A percentile compares a stretch with the other conserved stretches of the same genome.
Evolutionary conservation across 2,329 filamentous ascomycete genomes (phyloP).

Genomic region (Lachnum nothofagi): DNA sequence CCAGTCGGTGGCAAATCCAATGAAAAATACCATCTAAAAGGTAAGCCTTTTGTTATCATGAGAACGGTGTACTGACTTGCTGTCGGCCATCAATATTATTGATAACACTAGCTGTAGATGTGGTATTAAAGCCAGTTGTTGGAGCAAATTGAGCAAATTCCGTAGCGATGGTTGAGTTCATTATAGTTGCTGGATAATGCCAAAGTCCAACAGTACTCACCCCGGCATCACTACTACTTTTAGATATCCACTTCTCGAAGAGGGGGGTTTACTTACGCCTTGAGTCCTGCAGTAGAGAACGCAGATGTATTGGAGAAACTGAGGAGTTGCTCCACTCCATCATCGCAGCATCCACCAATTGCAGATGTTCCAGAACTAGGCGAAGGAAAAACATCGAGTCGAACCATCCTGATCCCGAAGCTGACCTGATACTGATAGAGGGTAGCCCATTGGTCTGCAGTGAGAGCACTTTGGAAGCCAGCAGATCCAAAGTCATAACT

Average conservation of each 20-base stretch:
- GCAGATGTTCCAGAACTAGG: conserved; percentile 40
- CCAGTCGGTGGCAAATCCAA: conserved; percentile 43
- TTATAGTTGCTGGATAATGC: conserved; percentile 55
- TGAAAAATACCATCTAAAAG: conserved; percentile 53
- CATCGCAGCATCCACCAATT: conserved; percentile 42
- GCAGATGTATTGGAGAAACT: conserved; percentile 49
- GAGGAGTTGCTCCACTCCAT: conserved; percentile 46
- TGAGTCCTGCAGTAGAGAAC: conserved; percentile 51
- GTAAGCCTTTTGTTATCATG: not conserved
- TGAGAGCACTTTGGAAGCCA: conserved; percentile 37
- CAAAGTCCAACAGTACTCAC: conserved; percentile 49
- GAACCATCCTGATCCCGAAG: conserved; percentile 57
- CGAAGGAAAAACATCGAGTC: conserved; percentile 52
- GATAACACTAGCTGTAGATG: conserved; percentile 52
- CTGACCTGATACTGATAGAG: conserved; percentile 53
- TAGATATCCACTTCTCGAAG: not conserved
- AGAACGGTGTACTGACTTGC: conserved; percentile 37
- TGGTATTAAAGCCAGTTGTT: conserved; percentile 36
- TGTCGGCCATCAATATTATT: conserved; percentile 52
- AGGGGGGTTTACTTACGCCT: conserved; percentile 32
- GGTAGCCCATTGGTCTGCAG: conserved; percentile 49
- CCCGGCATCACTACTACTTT: conserved; percentile 35
- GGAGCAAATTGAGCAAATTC: conserved; percentile 49
- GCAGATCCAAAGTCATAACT: conserved; percentile 45
- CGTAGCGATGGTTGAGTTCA: conserved; percentile 47